Base-by-base conservation (phyloP, 2,329 filamentous ascomycete species). In the Acephala macrosclerotiorum region DNA sequence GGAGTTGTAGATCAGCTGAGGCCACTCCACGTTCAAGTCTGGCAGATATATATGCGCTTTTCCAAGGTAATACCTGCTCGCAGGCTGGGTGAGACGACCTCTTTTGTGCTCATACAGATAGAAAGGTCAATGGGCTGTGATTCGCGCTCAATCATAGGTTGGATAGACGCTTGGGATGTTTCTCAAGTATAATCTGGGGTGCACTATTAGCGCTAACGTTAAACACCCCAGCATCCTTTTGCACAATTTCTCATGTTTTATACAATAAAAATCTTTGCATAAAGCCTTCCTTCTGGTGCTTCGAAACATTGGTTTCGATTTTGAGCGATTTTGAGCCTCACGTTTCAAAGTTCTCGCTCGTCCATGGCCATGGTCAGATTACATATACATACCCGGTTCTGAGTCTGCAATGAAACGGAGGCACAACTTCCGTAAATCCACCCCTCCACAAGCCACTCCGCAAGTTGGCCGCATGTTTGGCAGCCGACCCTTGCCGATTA, bases 1-100 rank as follows among this genome's bases (percentile, higher is more conserved):
- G 16, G 57, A 68, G 18, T 57, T 38, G 64, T 58, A 47, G 66
- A 70, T 72, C 71, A 73, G 71, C 66, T 72, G 69, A 66, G 66
- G 67, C 58, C 42, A 38, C 35, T 35, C 55, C 29, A 40, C 55
- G 55, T 12, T 57, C n/a, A 20, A 57, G 2, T 36, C 55, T 38
- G 33, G 29, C 3, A 57, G 20, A 14, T 38, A 57, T 57, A 38
- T 57, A 22, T 38, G 20, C 36, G 55, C 55, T 38, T 57, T 57
- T 38, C 33, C 33, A 22, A 33, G 29, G 42, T 53, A 9, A 18
- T 16, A 55, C 29, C 33, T 36, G 29, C 55, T 57, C 33, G n/a
- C 20, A 26, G 35, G 55, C 33, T 36, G 35, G 20, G 29, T 40
- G 25, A 57, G 55, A 18, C 29, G 35, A 57, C 18, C 55, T 57